phyloP scores from a whole-genome alignment of 129 eudicot genomes.

The Pulicaria dysenterica region DNA sequence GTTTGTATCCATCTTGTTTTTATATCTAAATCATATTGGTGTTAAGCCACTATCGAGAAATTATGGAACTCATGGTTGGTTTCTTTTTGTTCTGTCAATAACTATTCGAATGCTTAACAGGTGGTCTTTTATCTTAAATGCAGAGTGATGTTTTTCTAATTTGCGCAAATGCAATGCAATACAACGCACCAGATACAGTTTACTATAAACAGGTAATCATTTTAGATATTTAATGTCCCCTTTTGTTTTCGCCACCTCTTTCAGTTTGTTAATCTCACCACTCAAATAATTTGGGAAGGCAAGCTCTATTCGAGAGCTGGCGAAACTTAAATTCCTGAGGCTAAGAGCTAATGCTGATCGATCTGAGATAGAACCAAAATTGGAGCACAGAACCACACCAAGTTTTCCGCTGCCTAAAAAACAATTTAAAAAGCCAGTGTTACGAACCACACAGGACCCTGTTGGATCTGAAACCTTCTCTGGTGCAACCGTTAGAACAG shows the following conservation, averaged over 20 bases:
- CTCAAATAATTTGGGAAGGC: slow-evolving; percentile 59
- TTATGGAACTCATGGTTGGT: background rate
- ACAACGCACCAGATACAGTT: slow-evolving; percentile 88
- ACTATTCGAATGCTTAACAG: background rate
- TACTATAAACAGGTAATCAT: slow-evolving; percentile 84
- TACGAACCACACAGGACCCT: slow-evolving; percentile 53
- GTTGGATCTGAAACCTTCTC: slow-evolving; percentile 74
- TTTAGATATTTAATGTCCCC: background rate
- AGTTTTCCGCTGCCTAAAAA: slow-evolving; percentile 51
- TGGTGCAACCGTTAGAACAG: slow-evolving; percentile 61
- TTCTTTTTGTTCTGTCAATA: background rate
- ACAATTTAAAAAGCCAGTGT: slow-evolving; percentile 56
- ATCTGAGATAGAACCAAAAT: slow-evolving; percentile 60
- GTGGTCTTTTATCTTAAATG: slow-evolving; percentile 34
- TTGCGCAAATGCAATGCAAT: slow-evolving; percentile 93
- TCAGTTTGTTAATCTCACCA: slow-evolving; percentile 35
- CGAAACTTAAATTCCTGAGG: slow-evolving; percentile 71
- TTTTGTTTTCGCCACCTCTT: background rate
- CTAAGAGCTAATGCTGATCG: slow-evolving; percentile 50
- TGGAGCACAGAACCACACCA: slow-evolving; percentile 49
- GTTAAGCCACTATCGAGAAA: background rate
- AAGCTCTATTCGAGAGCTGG: slow-evolving; percentile 86
- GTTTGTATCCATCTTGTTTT: too few species aligned
- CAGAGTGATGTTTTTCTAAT: slow-evolving; percentile 88
- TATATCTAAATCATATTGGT: too few species aligned